Evolutionary conservation across 116 monocot species (phyloP), one percentile per base, ranked within the genome.

Genomic region (Iris pallida): DNA sequence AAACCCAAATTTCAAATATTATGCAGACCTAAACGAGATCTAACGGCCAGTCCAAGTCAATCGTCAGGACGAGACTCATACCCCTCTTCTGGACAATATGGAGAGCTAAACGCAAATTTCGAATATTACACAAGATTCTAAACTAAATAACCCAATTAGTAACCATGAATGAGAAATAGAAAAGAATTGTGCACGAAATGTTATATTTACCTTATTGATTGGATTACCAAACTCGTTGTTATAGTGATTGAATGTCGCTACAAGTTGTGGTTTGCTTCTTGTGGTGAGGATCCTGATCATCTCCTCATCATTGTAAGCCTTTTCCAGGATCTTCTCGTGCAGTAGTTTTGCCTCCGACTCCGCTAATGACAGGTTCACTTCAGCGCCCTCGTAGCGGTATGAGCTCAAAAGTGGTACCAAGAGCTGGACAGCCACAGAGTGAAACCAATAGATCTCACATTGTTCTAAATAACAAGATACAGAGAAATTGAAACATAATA

Each of bases 341-440:
- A 94, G 75, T 14, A 88, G 55, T 66, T 94, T 90, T 6, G 94
- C 94, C 73, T 94, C 94, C 3, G 88, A 88, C 69, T 85, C 79
- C 16, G 94, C 90, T 59, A 90, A 44, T 42, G 60, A 49, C 56
- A 60, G 42, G 77, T 88, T 80, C 53, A 88, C 81, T 66, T 94
- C 90, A 4, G 63, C 17, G 3, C 94, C 88, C 19, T 90, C 90
- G 7, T 90, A 94, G 46, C 90, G 81, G 70, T 87, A 79, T 7
- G 85, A 57, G 16, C 72, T 88, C 17, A 90, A 75, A 45, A 94
- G 83, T 16, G 85, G 88, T 44, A 86, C 81, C 58, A 94, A 66
- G 20, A 94, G 88, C 94, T 94, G 81, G 7, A 42, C 56, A 68
- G 4, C 16, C n/a, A 43, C 52, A 61, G 45, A 49, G 61, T 15